phyloP scores from a whole-genome alignment of 2,329 filamentous ascomycete genomes.

The Escovopsis sp. region DNA sequence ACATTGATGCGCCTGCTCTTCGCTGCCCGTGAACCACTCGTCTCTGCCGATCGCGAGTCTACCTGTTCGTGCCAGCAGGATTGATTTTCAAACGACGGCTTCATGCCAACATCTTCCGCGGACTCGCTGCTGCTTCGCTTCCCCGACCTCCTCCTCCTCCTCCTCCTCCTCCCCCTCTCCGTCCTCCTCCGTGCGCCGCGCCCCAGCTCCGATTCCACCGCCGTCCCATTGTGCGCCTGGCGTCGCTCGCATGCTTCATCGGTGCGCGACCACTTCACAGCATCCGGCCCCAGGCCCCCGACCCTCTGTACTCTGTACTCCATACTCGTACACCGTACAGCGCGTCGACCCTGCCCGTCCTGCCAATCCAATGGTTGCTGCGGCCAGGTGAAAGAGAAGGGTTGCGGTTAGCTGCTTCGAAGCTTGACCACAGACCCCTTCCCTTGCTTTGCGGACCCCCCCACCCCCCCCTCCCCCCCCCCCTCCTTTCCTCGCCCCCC shows the following conservation, averaged over 20 bases:
- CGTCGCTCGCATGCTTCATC: conserved; percentile 20
- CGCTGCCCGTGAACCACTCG: too few species aligned
- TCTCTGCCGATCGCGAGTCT: too few species aligned
- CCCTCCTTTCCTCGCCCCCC: background rate
- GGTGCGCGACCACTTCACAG: conserved; percentile 16
- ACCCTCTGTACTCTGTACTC: conserved; percentile 5
- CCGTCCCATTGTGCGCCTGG: conserved; percentile 4
- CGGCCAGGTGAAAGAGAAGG: conserved; percentile 9
- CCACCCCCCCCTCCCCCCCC: conserved; percentile 2
- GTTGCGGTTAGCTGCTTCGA: conserved; percentile 12
- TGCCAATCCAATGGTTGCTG: conserved; percentile 6
- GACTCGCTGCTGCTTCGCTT: too few species aligned
- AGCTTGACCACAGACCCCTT: conserved; percentile 1
- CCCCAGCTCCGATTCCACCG: background rate
- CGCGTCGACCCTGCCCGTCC: conserved; percentile 3
- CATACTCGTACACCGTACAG: conserved; percentile 2
- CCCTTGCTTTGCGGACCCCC: too few species aligned
- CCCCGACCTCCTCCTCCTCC: background rate
- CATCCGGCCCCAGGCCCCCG: conserved; percentile 4
- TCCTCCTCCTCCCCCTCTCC: background rate
- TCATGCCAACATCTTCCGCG: too few species aligned
- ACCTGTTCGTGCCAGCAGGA: too few species aligned
- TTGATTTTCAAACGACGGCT: too few species aligned
- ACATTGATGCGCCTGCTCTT: too few species aligned
- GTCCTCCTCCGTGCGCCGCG: background rate